Evolutionary conservation across 129 eudicot genomes (phyloP).

Genomic region (Helianthus tuberosus): DNA sequence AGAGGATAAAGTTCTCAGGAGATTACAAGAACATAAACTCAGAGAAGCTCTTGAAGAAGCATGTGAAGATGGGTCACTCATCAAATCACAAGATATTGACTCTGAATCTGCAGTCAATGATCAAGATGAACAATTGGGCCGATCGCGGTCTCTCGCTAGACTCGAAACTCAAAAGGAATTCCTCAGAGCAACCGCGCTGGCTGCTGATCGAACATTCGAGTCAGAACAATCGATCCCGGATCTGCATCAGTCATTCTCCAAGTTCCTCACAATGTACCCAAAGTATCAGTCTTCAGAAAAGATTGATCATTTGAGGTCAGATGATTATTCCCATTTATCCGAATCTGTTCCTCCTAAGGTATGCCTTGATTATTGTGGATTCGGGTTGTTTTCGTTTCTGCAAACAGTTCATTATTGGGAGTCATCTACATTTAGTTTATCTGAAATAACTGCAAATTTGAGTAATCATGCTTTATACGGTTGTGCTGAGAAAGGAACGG

Average conservation of each 20-base stretch:
- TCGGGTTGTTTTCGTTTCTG: constrained; percentile 91
- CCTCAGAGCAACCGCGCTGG: constrained; percentile 89
- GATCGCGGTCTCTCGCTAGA: constrained; percentile 88
- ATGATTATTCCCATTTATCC: constrained; percentile 79
- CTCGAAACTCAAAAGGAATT: constrained; percentile 86
- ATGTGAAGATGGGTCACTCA: constrained; percentile 94
- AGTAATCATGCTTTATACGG: constrained; percentile 98
- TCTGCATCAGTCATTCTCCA: constrained; percentile 69
- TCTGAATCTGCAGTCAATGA: constrained; percentile 50
- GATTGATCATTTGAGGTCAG: constrained; percentile 89
- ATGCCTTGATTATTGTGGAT: constrained; percentile 98
- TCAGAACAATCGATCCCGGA: constrained; percentile 75
- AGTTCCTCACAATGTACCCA: constrained; percentile 95
- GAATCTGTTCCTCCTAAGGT: constrained; percentile 66
- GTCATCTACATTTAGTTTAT: constrained; percentile 85
- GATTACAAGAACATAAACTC: constrained; percentile 85
- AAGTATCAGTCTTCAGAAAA: constrained; percentile 87
- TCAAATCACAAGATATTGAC: constrained; percentile 80
- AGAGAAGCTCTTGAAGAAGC: constrained; percentile 99
- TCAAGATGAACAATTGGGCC: constrained; percentile 73
- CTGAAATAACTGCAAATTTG: constrained; percentile 97
- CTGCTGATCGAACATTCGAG: constrained; percentile 84
- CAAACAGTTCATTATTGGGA: constrained; percentile 95
- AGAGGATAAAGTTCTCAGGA: constrained; percentile 56
- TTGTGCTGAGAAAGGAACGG: constrained; percentile 90